Evolutionary conservation across 2,329 filamentous ascomycete species (phyloP).

Genomic region (Diplodia seriata): DNA sequence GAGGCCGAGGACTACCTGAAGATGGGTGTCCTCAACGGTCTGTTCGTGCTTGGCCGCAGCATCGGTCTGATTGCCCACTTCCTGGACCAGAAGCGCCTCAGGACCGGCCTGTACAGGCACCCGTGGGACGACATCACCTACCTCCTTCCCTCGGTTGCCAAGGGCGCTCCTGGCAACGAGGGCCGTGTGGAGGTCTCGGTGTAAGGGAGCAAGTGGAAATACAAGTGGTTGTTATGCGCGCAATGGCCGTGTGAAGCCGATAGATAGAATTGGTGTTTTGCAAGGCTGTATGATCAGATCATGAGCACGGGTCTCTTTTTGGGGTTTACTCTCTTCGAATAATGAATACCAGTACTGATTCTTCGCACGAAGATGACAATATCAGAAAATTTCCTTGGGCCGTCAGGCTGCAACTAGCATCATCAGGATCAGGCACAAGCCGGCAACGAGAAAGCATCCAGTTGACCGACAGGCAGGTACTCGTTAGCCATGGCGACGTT

Average conservation of each 20-base stretch:
- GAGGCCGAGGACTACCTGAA: constrained; percentile 98
- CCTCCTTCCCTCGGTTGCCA: constrained; percentile 47
- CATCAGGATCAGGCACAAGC: neutral
- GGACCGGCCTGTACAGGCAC: constrained; percentile 93
- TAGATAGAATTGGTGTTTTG: constrained; percentile 30
- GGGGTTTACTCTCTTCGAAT: constrained; percentile 30
- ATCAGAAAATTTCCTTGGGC: constrained; percentile 19
- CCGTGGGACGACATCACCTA: constrained; percentile 96
- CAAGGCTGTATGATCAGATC: constrained; percentile 31
- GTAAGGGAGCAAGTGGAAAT: constrained; percentile 15
- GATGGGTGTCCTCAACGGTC: constrained; percentile 99
- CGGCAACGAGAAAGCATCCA: neutral
- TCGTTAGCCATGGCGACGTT: no score
- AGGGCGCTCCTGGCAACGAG: constrained; percentile 49
- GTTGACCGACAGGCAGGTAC: no score
- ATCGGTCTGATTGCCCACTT: constrained; percentile 99
- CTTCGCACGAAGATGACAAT: constrained; percentile 20
- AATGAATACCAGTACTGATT: constrained; percentile 26
- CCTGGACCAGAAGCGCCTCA: constrained; percentile 99
- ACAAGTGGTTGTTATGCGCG: constrained; percentile 4
- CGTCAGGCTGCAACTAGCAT: neutral
- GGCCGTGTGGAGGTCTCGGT: constrained; percentile 50
- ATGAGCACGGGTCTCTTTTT: constrained; percentile 29
- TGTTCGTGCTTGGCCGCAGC: constrained; percentile 95
- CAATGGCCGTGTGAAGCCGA: constrained; percentile 12